Evolutionary conservation across 495 filamentous ascomycete species (phyloP).

Genomic region (Penicillium lagena): DNA sequence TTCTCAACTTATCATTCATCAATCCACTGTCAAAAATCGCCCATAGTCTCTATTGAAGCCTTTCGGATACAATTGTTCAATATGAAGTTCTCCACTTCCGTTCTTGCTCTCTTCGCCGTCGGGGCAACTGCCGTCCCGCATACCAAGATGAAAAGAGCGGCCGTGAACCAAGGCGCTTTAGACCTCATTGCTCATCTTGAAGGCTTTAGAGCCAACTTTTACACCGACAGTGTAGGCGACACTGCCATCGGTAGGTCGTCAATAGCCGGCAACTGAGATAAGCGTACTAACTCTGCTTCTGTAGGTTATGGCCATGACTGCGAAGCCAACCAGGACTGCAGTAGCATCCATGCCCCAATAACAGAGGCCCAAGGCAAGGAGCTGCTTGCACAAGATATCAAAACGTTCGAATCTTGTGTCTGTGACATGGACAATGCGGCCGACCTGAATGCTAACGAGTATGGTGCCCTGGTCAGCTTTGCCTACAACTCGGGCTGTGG

Average conservation of each 20-base stretch:
- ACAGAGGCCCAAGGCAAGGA: constrained; percentile 8
- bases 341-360: constrained; percentile 9
- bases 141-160: background rate
- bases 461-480: constrained; percentile 43
- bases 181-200: constrained; percentile 11
- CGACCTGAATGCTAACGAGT: constrained; percentile 42
- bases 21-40: no score
- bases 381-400: constrained; percentile 9
- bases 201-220: constrained; percentile 13
- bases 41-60: no score
- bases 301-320: constrained; percentile 19
- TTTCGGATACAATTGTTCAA: no score
- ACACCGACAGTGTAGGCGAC: constrained; percentile 3
- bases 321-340: constrained; percentile 11
- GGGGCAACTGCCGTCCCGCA: no score
- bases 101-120: no score
- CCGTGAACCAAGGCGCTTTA: constrained; percentile 1
- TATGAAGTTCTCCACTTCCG: no score
- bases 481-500: constrained; percentile 47
- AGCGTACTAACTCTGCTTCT: no score
- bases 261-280: background rate
- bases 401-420: constrained; percentile 24
- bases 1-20: no score
- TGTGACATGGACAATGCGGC: constrained; percentile 22
- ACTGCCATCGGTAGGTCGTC: constrained; percentile 3